Base-by-base conservation (phyloP, 345 rosid genomes). In the Aurinia saxatilis region DNA sequence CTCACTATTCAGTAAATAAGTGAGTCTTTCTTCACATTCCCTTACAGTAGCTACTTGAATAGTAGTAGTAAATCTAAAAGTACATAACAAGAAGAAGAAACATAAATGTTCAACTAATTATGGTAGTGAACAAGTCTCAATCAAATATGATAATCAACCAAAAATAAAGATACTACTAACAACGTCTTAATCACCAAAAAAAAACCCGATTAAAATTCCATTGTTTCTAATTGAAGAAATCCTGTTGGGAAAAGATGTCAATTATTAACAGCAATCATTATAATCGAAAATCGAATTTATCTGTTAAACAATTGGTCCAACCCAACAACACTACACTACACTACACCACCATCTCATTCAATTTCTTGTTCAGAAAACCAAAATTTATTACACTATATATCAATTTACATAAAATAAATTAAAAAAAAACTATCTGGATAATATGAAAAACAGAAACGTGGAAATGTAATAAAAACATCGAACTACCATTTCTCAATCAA, bases 251-350 rank as follows among this genome's bases (percentile, higher is more conserved):
- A 61, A 61, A 46, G 48, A 62, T 54, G 57, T 19, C 18, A 14
- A 53, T 45, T 14, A 54, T 54, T 55, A 61, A 70, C 17, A 70
- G 10, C 68, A 70, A 70, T 56, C 69, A 70, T 70, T 63, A 39
- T 23, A 23, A 63, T 63, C 31, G 64, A 33, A 61, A 30, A 55
- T 48, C 21, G 69, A 21, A 63, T 39, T 5, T 70, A 38, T 38
- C 68, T 70, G 8, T n/a, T n/a, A 13, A 62, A 37, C 31, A 39
- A 62, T 47, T 63, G 73, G 74, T 47, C 58, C 74, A 70, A 63
- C 64, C 17, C 23, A 62, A 21, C 16, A 70, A 29, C 41, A n/a
- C n/a, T n/a, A n/a, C n/a, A n/a, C n/a, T n/a, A n/a, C n/a, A n/a
- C n/a, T n/a, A n/a, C n/a, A n/a, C n/a, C n/a, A n/a, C n/a, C n/a